Conservation (phyloP, 2,329 filamentous ascomycete species). For the Epichloe sylvatica region DNA sequence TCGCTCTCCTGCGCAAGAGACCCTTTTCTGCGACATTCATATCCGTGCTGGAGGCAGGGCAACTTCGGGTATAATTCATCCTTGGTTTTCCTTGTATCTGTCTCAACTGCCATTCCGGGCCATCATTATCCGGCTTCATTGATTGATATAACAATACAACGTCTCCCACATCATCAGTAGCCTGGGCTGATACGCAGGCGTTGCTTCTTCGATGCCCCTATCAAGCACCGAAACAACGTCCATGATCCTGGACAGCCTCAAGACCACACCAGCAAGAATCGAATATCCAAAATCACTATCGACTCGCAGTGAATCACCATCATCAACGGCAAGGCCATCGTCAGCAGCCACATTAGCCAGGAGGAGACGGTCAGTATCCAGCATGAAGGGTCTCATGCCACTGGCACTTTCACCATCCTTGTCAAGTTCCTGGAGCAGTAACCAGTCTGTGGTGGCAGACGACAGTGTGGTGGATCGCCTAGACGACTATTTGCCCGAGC, state of each 20-base stretch:
- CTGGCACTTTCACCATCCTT: constrained; percentile 20
- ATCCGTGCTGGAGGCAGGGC: not conserved
- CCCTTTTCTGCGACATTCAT: constrained; percentile 2
- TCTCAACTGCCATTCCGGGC: not conserved
- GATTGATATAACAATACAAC: constrained; percentile 4
- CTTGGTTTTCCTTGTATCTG: not conserved
- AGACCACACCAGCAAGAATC: not conserved
- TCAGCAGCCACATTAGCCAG: constrained; percentile 10
- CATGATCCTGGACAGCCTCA: constrained; percentile 1
- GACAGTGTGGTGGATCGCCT: constrained; percentile 17
- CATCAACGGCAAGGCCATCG: constrained; percentile 8
- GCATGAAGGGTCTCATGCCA: constrained; percentile 26
- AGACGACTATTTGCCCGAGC: constrained; percentile 38
- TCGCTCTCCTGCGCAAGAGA: constrained; percentile 1
- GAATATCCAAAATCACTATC: not conserved
- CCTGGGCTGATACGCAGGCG: constrained; percentile 3
- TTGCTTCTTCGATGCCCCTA: constrained; percentile 5
- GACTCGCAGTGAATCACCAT: constrained; percentile 3
- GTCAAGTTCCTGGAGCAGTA: constrained; percentile 11
- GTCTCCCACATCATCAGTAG: constrained; percentile 1
- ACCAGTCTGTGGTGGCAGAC: constrained; percentile 9
- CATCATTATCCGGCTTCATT: not conserved
- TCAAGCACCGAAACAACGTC: constrained; percentile 2
- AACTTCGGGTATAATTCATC: not conserved
- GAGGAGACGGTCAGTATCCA: constrained; percentile 23